Evolutionary conservation across 177 flowering plant species (phyloP), one percentile per base, ranked within the genome.

Genomic region (Vitis hybrid): DNA sequence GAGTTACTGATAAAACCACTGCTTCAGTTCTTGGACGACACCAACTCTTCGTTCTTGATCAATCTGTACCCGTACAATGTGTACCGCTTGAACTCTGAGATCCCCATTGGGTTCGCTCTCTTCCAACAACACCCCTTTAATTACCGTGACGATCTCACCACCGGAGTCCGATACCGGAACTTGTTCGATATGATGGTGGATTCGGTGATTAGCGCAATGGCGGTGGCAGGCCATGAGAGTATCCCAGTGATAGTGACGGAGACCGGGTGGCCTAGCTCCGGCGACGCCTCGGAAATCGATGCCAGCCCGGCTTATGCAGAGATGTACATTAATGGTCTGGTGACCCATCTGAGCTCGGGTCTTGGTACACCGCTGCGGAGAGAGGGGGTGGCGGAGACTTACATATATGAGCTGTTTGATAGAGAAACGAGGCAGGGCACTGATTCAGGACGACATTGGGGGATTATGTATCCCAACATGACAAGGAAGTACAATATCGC

Each of bases 141-240:
- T 23, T 94, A 75, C 75, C 63, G 93, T 1, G 94, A 91, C 64
- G 98, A 94, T 50, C n/a, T 75, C 18, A 18, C 67, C 19, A 87
- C 97, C 17, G 91, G 93, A 3, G 85, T 86, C 32, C 81, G 97
- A 72, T 94, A 92, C 78, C 74, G 86, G 68, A 94, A 92, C 52
- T 80, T 92, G 8, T 94, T 87, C 69, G 97, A 94, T 63, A 79
- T 85, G 80, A 92, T 94, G 98, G 86, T 88, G 1, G 97, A 92
- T 30, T 82, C 91, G 0, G 88, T 86, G 11, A 68, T 87, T 0
- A 75, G 75, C 2, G 87, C 94, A 4, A 83, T 92, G 88, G 89
- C 86, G 14, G 87, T 79, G 17, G 66, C 82, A 0, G 98, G 97
- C 2, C 86, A 88, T 67, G 85, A 84, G 79, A 79, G 74, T 5